Percentiles rank a stretch among this genome's conserved stretches.
Conservation (phyloP, 352 stramenopile species). For the Phytopythium kandeliae region DNA sequence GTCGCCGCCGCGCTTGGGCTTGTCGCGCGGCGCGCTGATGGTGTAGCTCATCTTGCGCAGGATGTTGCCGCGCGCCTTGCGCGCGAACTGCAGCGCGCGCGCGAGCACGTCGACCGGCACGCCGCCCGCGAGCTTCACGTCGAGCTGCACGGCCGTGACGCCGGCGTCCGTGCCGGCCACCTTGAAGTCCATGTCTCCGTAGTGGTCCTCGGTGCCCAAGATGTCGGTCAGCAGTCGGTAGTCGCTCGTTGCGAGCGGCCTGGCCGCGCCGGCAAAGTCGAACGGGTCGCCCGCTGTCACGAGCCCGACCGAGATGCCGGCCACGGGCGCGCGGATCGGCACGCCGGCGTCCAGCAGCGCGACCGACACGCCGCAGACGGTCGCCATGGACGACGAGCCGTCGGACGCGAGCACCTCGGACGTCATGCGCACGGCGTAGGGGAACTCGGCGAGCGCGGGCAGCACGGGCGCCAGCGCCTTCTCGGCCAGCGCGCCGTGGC, state of each 20-base stretch:
- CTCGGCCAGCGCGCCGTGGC: slow-evolving; percentile 96
- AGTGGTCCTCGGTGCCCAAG: slow-evolving; percentile 95
- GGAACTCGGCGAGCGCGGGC: slow-evolving; percentile 89
- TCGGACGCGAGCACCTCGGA: slow-evolving; percentile 95
- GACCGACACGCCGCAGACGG: slow-evolving; percentile 94
- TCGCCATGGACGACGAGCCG: slow-evolving; percentile 95
- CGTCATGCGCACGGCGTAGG: slow-evolving; percentile 96
- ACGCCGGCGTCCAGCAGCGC: slow-evolving; percentile 97
- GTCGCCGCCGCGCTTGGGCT: slow-evolving; percentile 45
- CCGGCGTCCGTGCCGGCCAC: slow-evolving; percentile 85
- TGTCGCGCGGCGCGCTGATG: slow-evolving; percentile 47
- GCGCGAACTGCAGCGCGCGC: slow-evolving; percentile 82
- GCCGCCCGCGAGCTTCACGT: slow-evolving; percentile 93
- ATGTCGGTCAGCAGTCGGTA: slow-evolving; percentile 97
- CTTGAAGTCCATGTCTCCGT: slow-evolving; percentile 99
- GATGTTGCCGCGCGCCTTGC: slow-evolving; percentile 72
- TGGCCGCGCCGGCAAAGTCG: slow-evolving; percentile 27
- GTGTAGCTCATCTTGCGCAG: slow-evolving; percentile 81
- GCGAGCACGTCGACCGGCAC: slow-evolving; percentile 82
- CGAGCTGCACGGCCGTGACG: slow-evolving; percentile 95
- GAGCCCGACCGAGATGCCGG: slow-evolving; percentile 95
- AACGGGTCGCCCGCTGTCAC: slow-evolving; percentile 70
- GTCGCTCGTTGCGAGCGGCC: slow-evolving; percentile 48
- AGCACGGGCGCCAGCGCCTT: slow-evolving; percentile 93
- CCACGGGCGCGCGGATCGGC: slow-evolving; percentile 90